Percentiles rank a stretch among this genome's conserved stretches.
These are phyloP conservation scores for Cryptosporidium sp. DNA, from an alignment of 169 alveolate genomes.

Conservation along the genomic window DNA sequence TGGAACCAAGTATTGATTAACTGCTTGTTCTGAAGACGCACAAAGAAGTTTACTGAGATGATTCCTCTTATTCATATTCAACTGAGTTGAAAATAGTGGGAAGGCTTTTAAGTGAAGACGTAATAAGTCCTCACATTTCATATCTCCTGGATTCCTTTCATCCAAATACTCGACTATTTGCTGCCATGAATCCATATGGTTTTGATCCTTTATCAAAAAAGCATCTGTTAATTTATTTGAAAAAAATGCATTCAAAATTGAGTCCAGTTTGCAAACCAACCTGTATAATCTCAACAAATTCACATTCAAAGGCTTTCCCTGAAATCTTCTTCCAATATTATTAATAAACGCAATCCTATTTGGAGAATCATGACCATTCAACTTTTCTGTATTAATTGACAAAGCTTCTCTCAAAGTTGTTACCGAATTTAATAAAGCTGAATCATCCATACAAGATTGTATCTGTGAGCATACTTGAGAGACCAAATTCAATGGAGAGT, in stretches of 20 bases:
- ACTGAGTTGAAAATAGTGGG: conserved; percentile 8
- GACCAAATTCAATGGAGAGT: conserved; percentile 6
- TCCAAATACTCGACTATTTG: not conserved
- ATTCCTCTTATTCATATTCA: not conserved
- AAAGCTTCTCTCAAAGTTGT: conserved; percentile 32
- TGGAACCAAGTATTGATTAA: conserved; percentile 23
- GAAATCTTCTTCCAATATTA: conserved; percentile 11
- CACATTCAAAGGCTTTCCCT: conserved; percentile 32
- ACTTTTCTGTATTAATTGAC: not conserved
- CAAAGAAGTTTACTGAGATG: conserved; percentile 31
- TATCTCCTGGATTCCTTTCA: conserved; percentile 2
- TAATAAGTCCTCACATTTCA: conserved; percentile 32
- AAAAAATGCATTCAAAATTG: conserved; percentile 3
- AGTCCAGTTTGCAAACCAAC: conserved; percentile 20
- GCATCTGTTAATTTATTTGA: not conserved
- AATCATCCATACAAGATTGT: conserved; percentile 39
- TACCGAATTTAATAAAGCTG: conserved; percentile 5
- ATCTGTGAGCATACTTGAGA: conserved; percentile 30
- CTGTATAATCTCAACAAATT: conserved; percentile 19
- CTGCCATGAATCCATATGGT: conserved; percentile 26
- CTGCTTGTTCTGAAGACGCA: conserved; percentile 29
- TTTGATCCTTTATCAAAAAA: conserved; percentile 21
- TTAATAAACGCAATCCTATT: conserved; percentile 10
- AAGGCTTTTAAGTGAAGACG: conserved; percentile 20
- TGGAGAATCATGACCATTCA: not conserved